These are phyloP conservation scores for Lipomyces oligophaga DNA, from an alignment of 805 yeast genomes.

Conservation along the genomic window DNA sequence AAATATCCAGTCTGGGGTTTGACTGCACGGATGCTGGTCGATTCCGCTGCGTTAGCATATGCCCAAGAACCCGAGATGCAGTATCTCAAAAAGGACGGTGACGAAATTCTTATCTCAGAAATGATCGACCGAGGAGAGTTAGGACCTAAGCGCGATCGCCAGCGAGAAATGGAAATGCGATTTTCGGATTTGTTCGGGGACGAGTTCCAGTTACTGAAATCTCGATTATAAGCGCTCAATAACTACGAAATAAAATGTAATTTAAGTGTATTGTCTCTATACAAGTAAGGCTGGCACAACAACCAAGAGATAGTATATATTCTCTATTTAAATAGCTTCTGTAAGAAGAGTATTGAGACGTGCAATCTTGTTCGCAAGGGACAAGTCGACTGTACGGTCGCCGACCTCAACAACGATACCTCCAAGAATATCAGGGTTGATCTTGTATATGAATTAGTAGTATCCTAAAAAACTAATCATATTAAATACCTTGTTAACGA, in stretches of 20 bases:
- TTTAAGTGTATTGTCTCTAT: too few relatives aligned
- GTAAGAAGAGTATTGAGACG: slow-evolving; percentile 83
- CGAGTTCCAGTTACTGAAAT: slow-evolving; percentile 2
- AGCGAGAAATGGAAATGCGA: slow-evolving; percentile 12
- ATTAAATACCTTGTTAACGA: slow-evolving; percentile 55
- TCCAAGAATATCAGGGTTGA: slow-evolving; percentile 89
- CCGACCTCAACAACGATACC: slow-evolving; percentile 95
- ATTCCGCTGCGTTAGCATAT: slow-evolving; percentile 39
- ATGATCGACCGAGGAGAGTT: slow-evolving; percentile 17
- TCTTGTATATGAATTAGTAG: slow-evolving; percentile 2
- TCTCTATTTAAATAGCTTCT: slow-evolving; percentile 63
- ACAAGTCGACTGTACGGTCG: slow-evolving; percentile 93
- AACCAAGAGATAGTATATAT: neutral
- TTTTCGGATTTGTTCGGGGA: slow-evolving; percentile 14
- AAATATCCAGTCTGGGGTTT: slow-evolving; percentile 41
- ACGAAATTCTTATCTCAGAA: slow-evolving; percentile 23
- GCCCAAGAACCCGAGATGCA: slow-evolving; percentile 37
- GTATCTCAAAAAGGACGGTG: slow-evolving; percentile 27
- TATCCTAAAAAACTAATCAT: neutral
- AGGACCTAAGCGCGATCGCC: slow-evolving; percentile 25
- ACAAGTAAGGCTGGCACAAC: too few relatives aligned
- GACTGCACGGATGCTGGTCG: slow-evolving; percentile 43
- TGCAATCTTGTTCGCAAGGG: slow-evolving; percentile 77
- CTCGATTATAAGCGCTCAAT: too few relatives aligned
- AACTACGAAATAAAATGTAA: neutral